Evolutionary conservation across 1,284 basidiomycete species (phyloP), one percentile per base, ranked within the genome.

Genomic region (Volvariella surrecta): DNA sequence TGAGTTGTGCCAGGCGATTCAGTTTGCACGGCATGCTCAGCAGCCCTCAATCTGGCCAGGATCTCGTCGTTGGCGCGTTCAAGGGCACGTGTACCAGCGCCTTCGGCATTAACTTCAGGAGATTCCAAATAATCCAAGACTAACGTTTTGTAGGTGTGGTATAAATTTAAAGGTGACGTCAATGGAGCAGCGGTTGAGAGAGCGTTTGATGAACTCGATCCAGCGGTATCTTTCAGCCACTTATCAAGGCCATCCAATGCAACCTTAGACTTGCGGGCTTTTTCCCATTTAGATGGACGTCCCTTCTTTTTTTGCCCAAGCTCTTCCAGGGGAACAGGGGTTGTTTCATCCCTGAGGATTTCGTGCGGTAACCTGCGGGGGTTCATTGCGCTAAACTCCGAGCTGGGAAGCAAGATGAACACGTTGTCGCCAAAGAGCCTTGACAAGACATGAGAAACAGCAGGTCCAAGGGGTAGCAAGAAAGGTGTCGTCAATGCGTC

Each of bases 341-440:
- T 48, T 13, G 54, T 62, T 32, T 70, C 69, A 40, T 68, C 67
- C 3, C 71, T 58, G 44, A 76, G 75, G 7, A 76, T 58, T 52
- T 86, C 83, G 17, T 82, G 72, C 9, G 84, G 85, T 6, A 88
- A 62, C 13, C 59, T 58, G 17, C 76, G 67, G 1, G 84, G 83
- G 51, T 74, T 76, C 52, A 74, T 62, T 0, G 82, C 60, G n/a
- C 64, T 60, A 8, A 74, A 52, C 2, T 66, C 60, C 7, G 75
- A 71, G 28, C 53, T 51, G 0, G 85, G 84, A 20, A 81, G 58
- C 34, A 86, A 63, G 46, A 79, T 64, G 53, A 88, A 85, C 0
- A 64, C 65, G 8, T 67, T 53, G 20, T 67, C 64, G 18, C 67
- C 58, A 16, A 74, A 50, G 28, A 88, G 62, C 15, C 52, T 56